Percentiles rank a stretch among this genome's conserved stretches.
phyloP scores from a whole-genome alignment of 257 asterid species.

The Scutellaria baicalensis region DNA sequence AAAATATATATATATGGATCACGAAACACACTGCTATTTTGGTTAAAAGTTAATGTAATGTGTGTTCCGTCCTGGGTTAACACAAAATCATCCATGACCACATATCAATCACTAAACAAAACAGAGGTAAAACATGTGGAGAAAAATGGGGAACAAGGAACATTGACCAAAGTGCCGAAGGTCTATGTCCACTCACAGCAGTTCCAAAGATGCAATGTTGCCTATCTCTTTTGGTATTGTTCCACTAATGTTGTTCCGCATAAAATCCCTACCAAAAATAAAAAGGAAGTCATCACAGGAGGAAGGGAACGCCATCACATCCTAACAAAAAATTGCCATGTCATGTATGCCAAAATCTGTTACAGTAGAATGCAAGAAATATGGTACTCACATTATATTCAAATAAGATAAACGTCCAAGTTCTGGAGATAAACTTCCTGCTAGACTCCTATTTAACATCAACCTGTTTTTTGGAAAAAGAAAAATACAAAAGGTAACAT shows the following conservation, averaged over 20 bases:
- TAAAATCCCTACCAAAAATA: constrained; percentile 59
- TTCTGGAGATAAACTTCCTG: constrained; percentile 76
- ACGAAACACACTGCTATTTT: background rate
- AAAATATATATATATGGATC: background rate
- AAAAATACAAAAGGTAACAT: background rate
- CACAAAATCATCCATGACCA: background rate
- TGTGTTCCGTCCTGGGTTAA: background rate
- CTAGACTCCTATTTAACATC: constrained; percentile 43
- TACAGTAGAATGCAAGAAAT: background rate
- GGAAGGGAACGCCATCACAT: background rate
- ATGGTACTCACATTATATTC: constrained; percentile 61
- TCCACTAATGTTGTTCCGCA: constrained; percentile 84
- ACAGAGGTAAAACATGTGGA: background rate
- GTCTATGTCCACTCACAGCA: constrained; percentile 52
- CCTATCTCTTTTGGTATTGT: constrained; percentile 88
- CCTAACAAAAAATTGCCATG: background rate
- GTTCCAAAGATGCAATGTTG: constrained; percentile 43
- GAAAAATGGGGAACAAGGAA: constrained; percentile 5
- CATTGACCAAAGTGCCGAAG: constrained; percentile 8
- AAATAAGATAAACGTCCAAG: constrained; percentile 61
- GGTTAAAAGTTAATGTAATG: background rate
- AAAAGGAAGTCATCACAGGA: background rate
- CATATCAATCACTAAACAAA: background rate
- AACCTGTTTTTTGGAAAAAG: constrained; percentile 29
- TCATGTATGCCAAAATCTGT: background rate